A percentile compares a stretch with the other conserved stretches of the same genome.
phyloP scores from a whole-genome alignment of 2,329 filamentous ascomycete genomes.

The Beauveria australis region DNA sequence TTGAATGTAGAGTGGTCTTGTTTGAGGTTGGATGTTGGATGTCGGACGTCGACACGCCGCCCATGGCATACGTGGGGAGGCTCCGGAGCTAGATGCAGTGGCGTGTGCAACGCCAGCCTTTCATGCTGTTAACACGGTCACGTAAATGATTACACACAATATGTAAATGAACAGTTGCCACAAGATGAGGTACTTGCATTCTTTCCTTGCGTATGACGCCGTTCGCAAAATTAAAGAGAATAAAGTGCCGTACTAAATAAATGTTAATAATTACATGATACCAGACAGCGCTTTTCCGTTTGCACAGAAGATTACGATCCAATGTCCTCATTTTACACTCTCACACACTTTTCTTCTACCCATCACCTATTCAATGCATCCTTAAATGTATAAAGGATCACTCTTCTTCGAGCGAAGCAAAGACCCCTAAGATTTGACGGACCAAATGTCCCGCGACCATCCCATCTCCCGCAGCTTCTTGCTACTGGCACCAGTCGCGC shows the following conservation, averaged over 20 bases:
- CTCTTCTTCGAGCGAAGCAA: neutral
- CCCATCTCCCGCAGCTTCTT: conserved; percentile 56
- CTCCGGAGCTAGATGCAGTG: neutral
- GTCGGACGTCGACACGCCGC: neutral
- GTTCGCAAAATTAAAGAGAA: neutral
- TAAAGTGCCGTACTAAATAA: neutral
- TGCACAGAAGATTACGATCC: neutral
- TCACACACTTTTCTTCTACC: neutral
- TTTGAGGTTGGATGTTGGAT: neutral
- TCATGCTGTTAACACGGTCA: neutral
- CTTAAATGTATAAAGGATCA: neutral
- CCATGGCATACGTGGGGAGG: neutral
- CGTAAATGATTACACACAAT: neutral
- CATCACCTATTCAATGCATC: neutral
- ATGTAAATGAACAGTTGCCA: neutral
- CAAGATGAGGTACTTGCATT: too few species aligned
- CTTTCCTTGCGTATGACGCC: neutral
- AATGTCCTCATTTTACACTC: neutral
- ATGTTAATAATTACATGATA: neutral
- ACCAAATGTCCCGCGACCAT: conserved; percentile 57
- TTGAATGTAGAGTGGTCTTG: neutral
- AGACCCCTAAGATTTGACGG: conserved; percentile 36
- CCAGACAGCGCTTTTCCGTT: neutral
- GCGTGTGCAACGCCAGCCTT: neutral
- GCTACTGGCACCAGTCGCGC: conserved; percentile 36